A percentile compares a stretch with the other conserved stretches of the same genome.
These are phyloP conservation scores for Pleurotus cornucopiae DNA, from an alignment of 768 basidiomycete genomes.

Conservation along the genomic window DNA sequence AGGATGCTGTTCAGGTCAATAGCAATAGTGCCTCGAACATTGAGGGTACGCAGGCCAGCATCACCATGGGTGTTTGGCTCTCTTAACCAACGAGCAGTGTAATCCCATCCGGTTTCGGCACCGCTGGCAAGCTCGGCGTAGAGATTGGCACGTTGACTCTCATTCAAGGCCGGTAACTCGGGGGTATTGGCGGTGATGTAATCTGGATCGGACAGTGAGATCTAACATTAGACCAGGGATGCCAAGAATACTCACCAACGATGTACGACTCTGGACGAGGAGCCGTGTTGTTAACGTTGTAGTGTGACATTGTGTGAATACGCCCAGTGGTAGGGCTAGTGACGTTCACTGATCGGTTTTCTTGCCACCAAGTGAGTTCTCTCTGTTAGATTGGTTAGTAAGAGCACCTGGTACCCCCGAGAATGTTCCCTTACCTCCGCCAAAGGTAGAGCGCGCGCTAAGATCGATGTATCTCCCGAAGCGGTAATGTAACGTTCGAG, in stretches of 20 bases:
- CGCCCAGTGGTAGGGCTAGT: constrained; percentile 66
- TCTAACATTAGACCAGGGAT: neutral
- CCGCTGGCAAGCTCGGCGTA: constrained; percentile 87
- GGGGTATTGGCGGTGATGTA: constrained; percentile 76
- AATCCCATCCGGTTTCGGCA: constrained; percentile 78
- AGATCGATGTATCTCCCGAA: constrained; percentile 70
- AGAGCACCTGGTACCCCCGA: neutral
- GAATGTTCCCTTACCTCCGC: constrained; percentile 52
- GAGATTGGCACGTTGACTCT: constrained; percentile 53
- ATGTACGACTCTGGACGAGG: constrained; percentile 87
- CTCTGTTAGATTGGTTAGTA: constrained; percentile 32
- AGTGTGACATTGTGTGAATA: constrained; percentile 65
- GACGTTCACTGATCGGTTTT: constrained; percentile 65
- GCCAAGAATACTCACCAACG: constrained; percentile 35
- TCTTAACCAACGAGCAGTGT: constrained; percentile 48
- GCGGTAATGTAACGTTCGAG: constrained; percentile 75
- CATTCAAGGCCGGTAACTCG: constrained; percentile 49
- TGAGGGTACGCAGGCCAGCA: constrained; percentile 63
- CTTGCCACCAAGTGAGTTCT: constrained; percentile 82
- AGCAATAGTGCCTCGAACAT: constrained; percentile 65
- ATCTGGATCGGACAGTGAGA: constrained; percentile 40
- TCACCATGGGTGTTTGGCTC: constrained; percentile 30
- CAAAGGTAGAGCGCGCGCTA: constrained; percentile 76
- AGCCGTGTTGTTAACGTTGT: constrained; percentile 76
- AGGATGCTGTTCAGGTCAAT: constrained; percentile 84